Percentiles rank a stretch among this genome's conserved stretches.
These are phyloP conservation scores for Anastatica hierochuntica DNA, from an alignment of 345 rosid species.

Conservation along the genomic window DNA sequence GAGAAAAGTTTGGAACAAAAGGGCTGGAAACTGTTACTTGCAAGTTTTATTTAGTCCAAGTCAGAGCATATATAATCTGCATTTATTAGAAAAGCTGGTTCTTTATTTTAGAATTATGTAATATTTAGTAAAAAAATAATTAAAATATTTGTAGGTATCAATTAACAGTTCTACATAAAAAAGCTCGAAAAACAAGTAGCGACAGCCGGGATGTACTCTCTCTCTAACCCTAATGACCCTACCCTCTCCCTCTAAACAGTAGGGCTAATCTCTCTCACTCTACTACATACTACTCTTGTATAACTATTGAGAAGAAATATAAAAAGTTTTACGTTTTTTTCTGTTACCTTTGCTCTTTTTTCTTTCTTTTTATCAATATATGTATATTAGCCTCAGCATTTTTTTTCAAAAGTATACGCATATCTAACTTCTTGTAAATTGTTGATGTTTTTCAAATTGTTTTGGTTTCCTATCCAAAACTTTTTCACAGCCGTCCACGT, in stretches of 20 bases:
- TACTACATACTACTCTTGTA: conserved; percentile 1
- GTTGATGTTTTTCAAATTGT: too few species aligned
- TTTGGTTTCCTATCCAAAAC: background rate
- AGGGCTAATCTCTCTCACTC: conserved; percentile 11
- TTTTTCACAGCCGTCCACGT: conserved; percentile 1
- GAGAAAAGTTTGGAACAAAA: conserved; percentile 1
- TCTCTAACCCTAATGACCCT: conserved; percentile 27
- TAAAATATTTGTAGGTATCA: background rate
- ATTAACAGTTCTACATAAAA: conserved; percentile 1
- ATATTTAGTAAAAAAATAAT: background rate
- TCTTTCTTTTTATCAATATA: too few species aligned
- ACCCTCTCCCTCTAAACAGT: conserved; percentile 25
- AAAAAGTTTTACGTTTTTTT: background rate
- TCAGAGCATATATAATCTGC: conserved; percentile 31
- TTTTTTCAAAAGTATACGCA: too few species aligned
- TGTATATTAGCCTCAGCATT: too few species aligned
- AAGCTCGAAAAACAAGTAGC: conserved; percentile 25
- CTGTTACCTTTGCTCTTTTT: conserved; percentile 1
- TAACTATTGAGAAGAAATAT: background rate
- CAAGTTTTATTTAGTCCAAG: conserved; percentile 37
- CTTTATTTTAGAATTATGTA: conserved; percentile 1
- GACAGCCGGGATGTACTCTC: conserved; percentile 40
- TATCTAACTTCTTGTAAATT: background rate
- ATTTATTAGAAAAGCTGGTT: conserved; percentile 17
- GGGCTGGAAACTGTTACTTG: conserved; percentile 27